Conservation (phyloP, 225 moss, liverwort and hornwort genomes). For the Bryum argenteum region DNA sequence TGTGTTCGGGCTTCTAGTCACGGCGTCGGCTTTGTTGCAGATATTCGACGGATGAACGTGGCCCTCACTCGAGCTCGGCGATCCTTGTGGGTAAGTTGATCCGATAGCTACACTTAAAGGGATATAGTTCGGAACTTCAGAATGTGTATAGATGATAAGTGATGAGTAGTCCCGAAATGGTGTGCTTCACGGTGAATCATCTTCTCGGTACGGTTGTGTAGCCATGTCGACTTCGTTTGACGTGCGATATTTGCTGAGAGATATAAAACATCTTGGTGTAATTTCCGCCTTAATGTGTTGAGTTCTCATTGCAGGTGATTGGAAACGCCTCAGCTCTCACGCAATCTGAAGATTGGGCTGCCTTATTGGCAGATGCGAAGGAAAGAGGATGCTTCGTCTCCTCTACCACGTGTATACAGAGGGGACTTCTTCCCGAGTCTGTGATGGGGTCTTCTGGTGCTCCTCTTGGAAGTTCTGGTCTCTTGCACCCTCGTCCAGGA, state of each 20-base stretch:
- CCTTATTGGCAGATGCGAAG: constrained; percentile 80
- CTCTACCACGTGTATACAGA: constrained; percentile 68
- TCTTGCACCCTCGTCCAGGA: constrained; percentile 56
- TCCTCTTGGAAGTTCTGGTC: constrained; percentile 48
- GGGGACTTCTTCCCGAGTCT: constrained; percentile 82
- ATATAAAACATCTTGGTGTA: not conserved
- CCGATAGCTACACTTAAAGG: not conserved
- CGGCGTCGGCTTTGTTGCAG: constrained; percentile 98
- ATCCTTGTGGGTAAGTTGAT: constrained; percentile 78
- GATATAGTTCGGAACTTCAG: not conserved
- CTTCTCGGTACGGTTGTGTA: not conserved
- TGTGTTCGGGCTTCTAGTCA: constrained; percentile 95
- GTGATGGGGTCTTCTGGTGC: constrained; percentile 41
- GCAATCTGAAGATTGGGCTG: constrained; percentile 98
- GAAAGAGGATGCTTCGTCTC: constrained; percentile 71
- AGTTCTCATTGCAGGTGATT: constrained; percentile 68
- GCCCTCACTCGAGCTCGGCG: constrained; percentile 97
- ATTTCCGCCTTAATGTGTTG: not conserved
- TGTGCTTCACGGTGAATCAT: not conserved
- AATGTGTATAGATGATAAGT: not conserved
- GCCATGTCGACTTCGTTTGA: constrained; percentile 1
- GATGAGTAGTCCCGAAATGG: not conserved
- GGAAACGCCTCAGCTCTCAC: constrained; percentile 91
- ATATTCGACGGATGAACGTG: constrained; percentile 98
- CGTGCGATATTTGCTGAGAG: constrained; percentile 8